Evolutionary conservation across 2,329 filamentous ascomycete genomes (phyloP).

Genomic region (Cladophialophora carrionii): DNA sequence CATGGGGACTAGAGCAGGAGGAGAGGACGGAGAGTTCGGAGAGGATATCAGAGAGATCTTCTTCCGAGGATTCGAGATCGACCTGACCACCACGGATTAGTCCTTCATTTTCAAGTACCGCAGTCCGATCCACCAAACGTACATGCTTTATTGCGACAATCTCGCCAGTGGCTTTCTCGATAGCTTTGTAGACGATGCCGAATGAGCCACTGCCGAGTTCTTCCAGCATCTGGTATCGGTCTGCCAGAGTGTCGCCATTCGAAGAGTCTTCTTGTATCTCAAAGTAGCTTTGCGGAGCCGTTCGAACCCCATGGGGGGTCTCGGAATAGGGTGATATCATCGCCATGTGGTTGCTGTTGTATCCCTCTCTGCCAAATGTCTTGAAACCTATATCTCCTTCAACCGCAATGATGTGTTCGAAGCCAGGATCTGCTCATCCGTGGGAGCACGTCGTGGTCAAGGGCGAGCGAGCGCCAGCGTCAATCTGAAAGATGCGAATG

Average conservation of each 20-base stretch:
- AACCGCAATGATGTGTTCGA: background rate
- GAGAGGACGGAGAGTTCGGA: constrained; percentile 94
- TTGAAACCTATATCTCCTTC: constrained; percentile 1
- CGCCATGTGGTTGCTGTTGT: constrained; percentile 11
- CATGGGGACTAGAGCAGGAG: constrained; percentile 86
- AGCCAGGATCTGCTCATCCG: background rate
- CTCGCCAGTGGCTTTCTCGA: constrained; percentile 86
- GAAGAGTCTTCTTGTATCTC: constrained; percentile 35
- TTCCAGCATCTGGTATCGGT: constrained; percentile 91
- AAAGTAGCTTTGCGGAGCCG: constrained; percentile 17
- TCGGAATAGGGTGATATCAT: constrained; percentile 31
- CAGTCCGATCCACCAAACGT: constrained; percentile 44
- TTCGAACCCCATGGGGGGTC: constrained; percentile 23
- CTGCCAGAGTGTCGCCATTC: constrained; percentile 49
- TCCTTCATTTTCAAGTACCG: background rate
- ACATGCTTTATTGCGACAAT: constrained; percentile 97
- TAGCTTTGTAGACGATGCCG: constrained; percentile 94
- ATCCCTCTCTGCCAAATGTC: background rate
- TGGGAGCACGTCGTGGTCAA: background rate
- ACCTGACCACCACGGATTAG: constrained; percentile 63
- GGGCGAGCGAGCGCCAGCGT: background rate
- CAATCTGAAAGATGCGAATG: constrained; percentile 16
- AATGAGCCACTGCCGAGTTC: constrained; percentile 96
- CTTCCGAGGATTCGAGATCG: constrained; percentile 96
- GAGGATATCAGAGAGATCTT: constrained; percentile 97